Base-by-base conservation (phyloP, 2,329 filamentous ascomycete species). In the Fusarium neocosmosporiellum region DNA sequence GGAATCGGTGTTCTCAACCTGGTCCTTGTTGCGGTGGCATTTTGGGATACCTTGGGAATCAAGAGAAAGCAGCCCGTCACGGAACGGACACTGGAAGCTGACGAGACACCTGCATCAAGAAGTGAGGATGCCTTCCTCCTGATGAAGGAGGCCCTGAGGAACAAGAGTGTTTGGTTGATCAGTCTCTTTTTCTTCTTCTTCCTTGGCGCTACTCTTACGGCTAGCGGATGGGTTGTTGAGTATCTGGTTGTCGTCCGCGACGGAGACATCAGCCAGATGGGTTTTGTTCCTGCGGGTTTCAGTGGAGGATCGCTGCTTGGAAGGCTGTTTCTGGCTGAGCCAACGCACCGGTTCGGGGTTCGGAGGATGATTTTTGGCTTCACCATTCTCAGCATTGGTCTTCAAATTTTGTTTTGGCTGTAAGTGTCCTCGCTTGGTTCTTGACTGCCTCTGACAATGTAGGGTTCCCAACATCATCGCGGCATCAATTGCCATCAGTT, bases 151-250 rank as follows among this genome's bases (percentile, higher is more conserved):
- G 83, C 87, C 0, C 68, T 90, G 0, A 80, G 76, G 16, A 83
- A 79, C 2, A 86, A 81, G 18, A 83, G 83, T 5, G 81, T 92
- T 5, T 92, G 89, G 88, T 77, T 90, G 0, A 76, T 92, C 4
- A 89, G 89, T 57, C 62, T 90, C 2, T 92, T 90, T 78, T 92
- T 89, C 80, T 92, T 92, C 80, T 91, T 91, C 77, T 88, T 88
- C 59, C 81, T 92, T 0, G 90, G 90, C 0, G 86, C 85, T 0
- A 78, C 76, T 2, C 85, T 90, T 3, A 92, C 90, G 0, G 86
- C 88, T 0, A 79, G 82, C 67, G 89, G 90, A 1, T 92, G 90
- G 90, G 86, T 92, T 0, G 90, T 92, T 2, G 89, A 91, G 71
- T 92, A 90, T 63, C 84, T 92, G 4, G 87, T 91, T 8, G 84